Evolutionary conservation across 352 stramenopile species (phyloP), one percentile per base, ranked within the genome.

Genomic region (Pythium grandisporangium): DNA sequence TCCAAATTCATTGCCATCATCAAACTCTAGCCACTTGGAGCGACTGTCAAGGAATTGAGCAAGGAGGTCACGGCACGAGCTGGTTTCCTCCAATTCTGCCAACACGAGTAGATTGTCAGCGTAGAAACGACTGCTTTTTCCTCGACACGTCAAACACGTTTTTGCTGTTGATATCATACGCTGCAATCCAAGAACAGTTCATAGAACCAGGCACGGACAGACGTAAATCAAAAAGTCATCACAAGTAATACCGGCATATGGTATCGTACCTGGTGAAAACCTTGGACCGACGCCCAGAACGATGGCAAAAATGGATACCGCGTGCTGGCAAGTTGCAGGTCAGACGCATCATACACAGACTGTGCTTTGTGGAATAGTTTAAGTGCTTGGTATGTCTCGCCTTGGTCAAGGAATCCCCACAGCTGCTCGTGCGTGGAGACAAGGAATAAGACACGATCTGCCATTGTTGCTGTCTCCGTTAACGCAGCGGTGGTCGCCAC

Each of bases 381-480:
- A 13, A 89, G 46, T 0, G 74, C 70, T 30, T 70, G 42, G 32
- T 80, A 60, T 0, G 58, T 61, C 36, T 87, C 63, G 42, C 76
- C 79, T 44, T 59, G 47, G 51, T 93, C 76, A 37, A 93, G 46
- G 14, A 64, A 25, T 35, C 70, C 57, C 76, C 79, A 93, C 51
- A 93, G 75, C 22, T 64, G 58, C 41, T 93, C 79, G 2, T 68
- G 63, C 1, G 70, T 63, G 16, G 59, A 58, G 29, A 84, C 59
- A 13, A 93, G 48, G 19, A 81, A 73, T 6, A 59, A 45, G 33
- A 84, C 72, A 8, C 56, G 63, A 7, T 75, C 58, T 20, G 51
- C 45, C 24, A 55, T 30, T 1, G 17, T 27, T 23, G 7, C 29
- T 10, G 29, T 5, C 20, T 46, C 34, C 25, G 36, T 54, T 30